Evolutionary conservation across 164 flowering plant genomes (phyloP).

Genomic region (Pachysandra terminalis): DNA sequence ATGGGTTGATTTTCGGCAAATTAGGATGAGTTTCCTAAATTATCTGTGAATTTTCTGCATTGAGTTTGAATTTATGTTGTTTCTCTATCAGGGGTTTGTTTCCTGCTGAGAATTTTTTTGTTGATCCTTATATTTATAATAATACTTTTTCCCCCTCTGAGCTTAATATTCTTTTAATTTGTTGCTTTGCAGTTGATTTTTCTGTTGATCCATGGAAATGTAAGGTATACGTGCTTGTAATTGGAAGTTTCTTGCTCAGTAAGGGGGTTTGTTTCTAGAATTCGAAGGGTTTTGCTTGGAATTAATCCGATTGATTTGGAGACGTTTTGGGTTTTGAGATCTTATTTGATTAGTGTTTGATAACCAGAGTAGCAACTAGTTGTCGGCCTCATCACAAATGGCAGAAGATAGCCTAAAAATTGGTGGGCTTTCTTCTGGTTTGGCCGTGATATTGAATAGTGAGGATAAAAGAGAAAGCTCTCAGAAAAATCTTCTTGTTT

Average conservation of each 20-base stretch:
- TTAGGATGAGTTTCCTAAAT: not conserved
- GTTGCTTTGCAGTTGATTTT: constrained; percentile 4
- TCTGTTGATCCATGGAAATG: not conserved
- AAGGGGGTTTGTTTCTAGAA: not conserved
- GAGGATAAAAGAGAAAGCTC: constrained; percentile 42
- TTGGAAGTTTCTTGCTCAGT: constrained; percentile 1
- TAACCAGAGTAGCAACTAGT: constrained; percentile 10
- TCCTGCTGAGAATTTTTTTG: too few relatives aligned
- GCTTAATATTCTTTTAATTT: not conserved
- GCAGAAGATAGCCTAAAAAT: constrained; percentile 59
- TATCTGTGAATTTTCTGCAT: not conserved
- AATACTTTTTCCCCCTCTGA: not conserved
- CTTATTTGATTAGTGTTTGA: constrained; percentile 1
- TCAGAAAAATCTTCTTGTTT: constrained; percentile 55
- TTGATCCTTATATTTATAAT: too few relatives aligned
- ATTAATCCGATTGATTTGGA: not conserved
- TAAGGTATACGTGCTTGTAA: not conserved
- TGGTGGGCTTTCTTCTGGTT: constrained; percentile 72
- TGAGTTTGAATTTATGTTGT: not conserved
- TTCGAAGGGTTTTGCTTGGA: constrained; percentile 4
- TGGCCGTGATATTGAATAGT: constrained; percentile 63
- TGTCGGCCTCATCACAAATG: constrained; percentile 36
- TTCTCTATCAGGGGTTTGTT: not conserved
- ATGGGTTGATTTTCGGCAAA: not conserved
- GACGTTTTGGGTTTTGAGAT: constrained; percentile 3